Base-by-base conservation (phyloP, 805 yeast species). In the Saccharomyces cerevisiae region DNA sequence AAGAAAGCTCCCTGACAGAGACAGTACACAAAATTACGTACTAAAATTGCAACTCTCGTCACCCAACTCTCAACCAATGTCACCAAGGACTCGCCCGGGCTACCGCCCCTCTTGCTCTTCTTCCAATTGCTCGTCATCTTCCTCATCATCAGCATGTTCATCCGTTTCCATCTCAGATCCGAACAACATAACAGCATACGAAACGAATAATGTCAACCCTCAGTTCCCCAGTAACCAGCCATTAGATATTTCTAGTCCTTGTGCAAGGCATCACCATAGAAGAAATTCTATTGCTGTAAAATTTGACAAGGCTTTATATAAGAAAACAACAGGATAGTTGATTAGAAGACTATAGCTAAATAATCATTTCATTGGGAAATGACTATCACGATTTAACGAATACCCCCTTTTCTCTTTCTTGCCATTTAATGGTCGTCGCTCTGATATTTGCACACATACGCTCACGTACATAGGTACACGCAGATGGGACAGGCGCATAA, bases 251-350 rank as follows among this genome's bases (percentile, higher is more conserved):
- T 36, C 53, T 2, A 59, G 60, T 30, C 60, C 63, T 2, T 68
- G 71, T 52, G 51, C 55, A 22, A 62, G 66, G 41, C 71, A 68
- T 54, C 73, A 69, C 51, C 73, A 67, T 49, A 61, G 70, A 55
- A 64, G 70, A 54, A 64, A 64, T 28, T 65, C 69, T 1, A 55
- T 59, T 4, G 69, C 69, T 21, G 55, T 65, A n/a, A 64, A 59
- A 50, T 66, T 66, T 49, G 55, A 61, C 48, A 62, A 64, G 52
- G 63, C 67, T 8, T 51, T 53, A 17, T 59, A 49, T 47, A 53
- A 55, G 30, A 51, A 49, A 22, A 26, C 48, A 24, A 46, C 48
- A n/a, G 11, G 27, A 24, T 46, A 46, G 48, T 31, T n/a, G 30
- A 24, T 24, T n/a, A 22, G 21, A n/a, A 46, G 29, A 14, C 30